These are phyloP conservation scores for Fusarium pseudonygamai DNA, from an alignment of 2,329 filamentous ascomycete species.

Conservation along the genomic window DNA sequence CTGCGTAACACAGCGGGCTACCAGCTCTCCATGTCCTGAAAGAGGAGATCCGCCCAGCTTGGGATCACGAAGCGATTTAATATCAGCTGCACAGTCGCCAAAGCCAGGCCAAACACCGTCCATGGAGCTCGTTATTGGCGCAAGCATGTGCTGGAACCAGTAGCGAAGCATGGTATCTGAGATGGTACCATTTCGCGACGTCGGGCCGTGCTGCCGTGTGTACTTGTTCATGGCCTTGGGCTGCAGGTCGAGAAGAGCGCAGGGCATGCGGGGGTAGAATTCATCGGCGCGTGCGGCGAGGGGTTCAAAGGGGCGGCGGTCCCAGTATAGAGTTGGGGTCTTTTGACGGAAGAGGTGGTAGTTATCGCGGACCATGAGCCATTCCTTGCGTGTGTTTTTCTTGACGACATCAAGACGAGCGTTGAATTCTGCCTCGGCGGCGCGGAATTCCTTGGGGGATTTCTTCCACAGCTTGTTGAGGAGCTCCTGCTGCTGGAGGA, in stretches of 20 bases:
- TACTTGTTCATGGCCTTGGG: conserved; percentile 64
- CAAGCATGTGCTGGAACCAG: conserved; percentile 56
- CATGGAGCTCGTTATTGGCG: conserved; percentile 57
- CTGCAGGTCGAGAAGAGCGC: conserved; percentile 73
- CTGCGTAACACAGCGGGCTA: conserved; percentile 60
- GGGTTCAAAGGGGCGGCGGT: conserved; percentile 76
- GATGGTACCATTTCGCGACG: conserved; percentile 56
- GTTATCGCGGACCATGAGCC: conserved; percentile 61
- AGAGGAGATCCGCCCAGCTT: conserved; percentile 56
- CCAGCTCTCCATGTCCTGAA: conserved; percentile 53
- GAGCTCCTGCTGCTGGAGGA: conserved; percentile 48
- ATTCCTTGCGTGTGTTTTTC: conserved; percentile 49
- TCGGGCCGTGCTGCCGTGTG: conserved; percentile 57
- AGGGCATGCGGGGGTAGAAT: conserved; percentile 69
- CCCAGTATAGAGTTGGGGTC: conserved; percentile 69
- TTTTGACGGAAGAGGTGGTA: conserved; percentile 59
- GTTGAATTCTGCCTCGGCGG: conserved; percentile 49
- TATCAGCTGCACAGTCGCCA: conserved; percentile 59
- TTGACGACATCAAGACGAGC: conserved; percentile 46
- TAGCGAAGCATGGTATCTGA: conserved; percentile 59
- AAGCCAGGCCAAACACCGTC: conserved; percentile 69
- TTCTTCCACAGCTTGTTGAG: conserved; percentile 30
- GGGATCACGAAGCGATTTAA: conserved; percentile 60
- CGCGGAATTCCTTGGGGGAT: conserved; percentile 40
- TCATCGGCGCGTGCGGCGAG: conserved; percentile 67